phyloP scores from a whole-genome alignment of 768 basidiomycete genomes.

The Pisolithus tinctorius region DNA sequence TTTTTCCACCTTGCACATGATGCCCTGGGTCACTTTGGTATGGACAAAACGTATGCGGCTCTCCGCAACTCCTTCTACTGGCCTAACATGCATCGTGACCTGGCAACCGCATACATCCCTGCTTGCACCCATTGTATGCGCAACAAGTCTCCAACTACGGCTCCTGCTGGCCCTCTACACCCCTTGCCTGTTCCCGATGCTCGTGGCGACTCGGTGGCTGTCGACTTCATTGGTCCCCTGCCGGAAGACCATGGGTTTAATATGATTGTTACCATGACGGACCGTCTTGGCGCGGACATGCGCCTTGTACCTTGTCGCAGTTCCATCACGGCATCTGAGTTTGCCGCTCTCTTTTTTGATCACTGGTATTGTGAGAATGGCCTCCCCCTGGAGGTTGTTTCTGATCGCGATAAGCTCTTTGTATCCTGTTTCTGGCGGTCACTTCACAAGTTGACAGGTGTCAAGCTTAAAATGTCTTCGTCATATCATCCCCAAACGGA shows the following conservation, averaged over 20 bases:
- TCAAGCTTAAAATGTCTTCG: constrained; percentile 18
- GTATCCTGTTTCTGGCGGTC: constrained; percentile 19
- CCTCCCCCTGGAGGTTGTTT: constrained; percentile 17
- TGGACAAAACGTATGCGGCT: too few relatives aligned
- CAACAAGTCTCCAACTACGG: too few relatives aligned
- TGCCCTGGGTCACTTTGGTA: too few relatives aligned
- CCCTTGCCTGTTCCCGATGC: constrained; percentile 15
- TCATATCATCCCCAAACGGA: too few relatives aligned
- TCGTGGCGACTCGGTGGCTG: too few relatives aligned
- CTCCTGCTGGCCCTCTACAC: constrained; percentile 10
- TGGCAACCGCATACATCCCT: constrained; percentile 17
- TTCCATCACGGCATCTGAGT: constrained; percentile 8
- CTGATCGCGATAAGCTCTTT: constrained; percentile 23
- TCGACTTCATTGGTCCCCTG: too few relatives aligned
- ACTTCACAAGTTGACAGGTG: constrained; percentile 7
- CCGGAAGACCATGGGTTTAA: constrained; percentile 24
- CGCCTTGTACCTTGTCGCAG: constrained; percentile 2
- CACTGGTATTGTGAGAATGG: too few relatives aligned
- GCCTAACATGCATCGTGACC: constrained; percentile 19
- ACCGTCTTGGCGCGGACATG: too few relatives aligned
- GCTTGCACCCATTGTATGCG: constrained; percentile 21
- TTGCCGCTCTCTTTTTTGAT: too few relatives aligned
- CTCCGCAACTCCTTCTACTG: too few relatives aligned
- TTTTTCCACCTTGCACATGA: too few relatives aligned
- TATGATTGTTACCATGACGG: constrained; percentile 17